phyloP scores from a whole-genome alignment of 371 early-diverging fungal species.

The Mortierella sp. region DNA sequence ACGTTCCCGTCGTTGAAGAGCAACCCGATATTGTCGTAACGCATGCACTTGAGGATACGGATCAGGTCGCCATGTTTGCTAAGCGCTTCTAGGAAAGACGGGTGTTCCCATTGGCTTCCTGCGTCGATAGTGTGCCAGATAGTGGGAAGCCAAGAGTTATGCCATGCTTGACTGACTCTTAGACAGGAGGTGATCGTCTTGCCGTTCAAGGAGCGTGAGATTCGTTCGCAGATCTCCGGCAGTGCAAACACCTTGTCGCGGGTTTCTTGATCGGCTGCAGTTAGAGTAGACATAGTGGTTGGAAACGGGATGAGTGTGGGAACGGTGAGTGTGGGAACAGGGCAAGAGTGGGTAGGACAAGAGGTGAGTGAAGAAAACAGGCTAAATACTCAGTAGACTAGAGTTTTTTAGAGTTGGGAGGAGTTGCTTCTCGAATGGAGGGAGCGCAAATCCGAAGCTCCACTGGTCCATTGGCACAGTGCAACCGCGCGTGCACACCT shows the following conservation, averaged over 20 bases:
- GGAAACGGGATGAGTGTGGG: background rate
- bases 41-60: conserved; percentile 29
- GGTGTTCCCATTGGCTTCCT: conserved; percentile 26
- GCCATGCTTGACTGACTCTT: conserved; percentile 32
- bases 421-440: no score
- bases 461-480: no score
- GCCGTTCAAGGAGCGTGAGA: conserved; percentile 14
- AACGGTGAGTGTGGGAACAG: no score
- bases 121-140: conserved; percentile 41
- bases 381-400: no score
- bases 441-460: no score
- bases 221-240: conserved; percentile 36
- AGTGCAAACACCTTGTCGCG: conserved; percentile 23
- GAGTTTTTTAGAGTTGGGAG: no score
- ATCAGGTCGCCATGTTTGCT: conserved; percentile 31
- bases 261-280: background rate
- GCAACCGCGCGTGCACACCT: no score
- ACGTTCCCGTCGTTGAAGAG: conserved; percentile 3
- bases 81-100: conserved; percentile 17
- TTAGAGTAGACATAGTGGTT: background rate
- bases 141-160: conserved; percentile 30
- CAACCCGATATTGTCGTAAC: conserved; percentile 35
- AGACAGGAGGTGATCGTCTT: conserved; percentile 14
- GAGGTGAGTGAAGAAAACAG: no score
- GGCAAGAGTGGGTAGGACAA: no score